These are phyloP conservation scores for Dendryphion nanum DNA, from an alignment of 2,329 filamentous ascomycete species.

Conservation along the genomic window DNA sequence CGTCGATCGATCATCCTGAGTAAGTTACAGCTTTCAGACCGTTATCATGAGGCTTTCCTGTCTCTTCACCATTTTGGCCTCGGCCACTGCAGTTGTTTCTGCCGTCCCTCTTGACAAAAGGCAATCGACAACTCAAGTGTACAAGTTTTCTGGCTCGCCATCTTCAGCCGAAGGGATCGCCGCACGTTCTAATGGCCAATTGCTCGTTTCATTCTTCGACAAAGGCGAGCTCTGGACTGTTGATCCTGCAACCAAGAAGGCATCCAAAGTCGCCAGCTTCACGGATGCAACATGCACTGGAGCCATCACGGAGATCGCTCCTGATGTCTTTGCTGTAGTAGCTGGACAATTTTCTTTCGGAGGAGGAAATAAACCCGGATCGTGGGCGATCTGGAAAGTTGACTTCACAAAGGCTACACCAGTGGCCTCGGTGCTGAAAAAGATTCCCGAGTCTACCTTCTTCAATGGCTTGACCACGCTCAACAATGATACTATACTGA, in stretches of 20 bases:
- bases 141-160: constrained; percentile 6
- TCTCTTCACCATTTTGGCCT: background rate
- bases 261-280: constrained; percentile 12
- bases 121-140: constrained; percentile 6
- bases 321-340: constrained; percentile 19
- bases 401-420: constrained; percentile 15
- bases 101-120: constrained; percentile 3
- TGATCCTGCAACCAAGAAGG: constrained; percentile 14
- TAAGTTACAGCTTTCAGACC: too few relatives aligned
- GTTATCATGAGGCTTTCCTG: background rate
- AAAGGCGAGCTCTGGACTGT: constrained; percentile 14
- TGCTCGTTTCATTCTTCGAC: constrained; percentile 19
- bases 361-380: constrained; percentile 13
- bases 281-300: constrained; percentile 12
- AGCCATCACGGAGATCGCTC: constrained; percentile 16
- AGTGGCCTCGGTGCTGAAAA: constrained; percentile 12
- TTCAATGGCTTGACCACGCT: constrained; percentile 16
- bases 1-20: too few relatives aligned
- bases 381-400: constrained; percentile 18
- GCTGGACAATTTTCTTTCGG: constrained; percentile 12
- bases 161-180: constrained; percentile 14
- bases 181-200: constrained; percentile 16
- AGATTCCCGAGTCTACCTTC: constrained; percentile 13
- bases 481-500: constrained; percentile 15
- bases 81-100: constrained; percentile 3